A percentile compares a stretch with the other conserved stretches of the same genome.
Evolutionary conservation across 306 rosid genomes (phyloP).

Genomic region (Dalbergia oliveri): DNA sequence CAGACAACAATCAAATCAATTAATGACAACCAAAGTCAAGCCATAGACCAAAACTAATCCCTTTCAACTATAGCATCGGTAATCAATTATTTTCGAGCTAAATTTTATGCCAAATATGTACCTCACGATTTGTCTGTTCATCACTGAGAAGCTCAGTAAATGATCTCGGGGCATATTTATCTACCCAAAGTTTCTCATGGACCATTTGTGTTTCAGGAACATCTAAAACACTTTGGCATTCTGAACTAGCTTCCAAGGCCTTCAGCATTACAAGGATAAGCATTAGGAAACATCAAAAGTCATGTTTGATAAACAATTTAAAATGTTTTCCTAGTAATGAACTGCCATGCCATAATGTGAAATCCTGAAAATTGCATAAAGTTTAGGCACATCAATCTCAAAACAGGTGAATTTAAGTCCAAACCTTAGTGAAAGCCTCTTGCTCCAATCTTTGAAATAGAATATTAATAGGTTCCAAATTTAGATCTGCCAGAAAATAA

Average conservation of each 20-base stretch:
- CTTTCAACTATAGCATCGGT: conserved; percentile 21
- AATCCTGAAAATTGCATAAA: conserved; percentile 27
- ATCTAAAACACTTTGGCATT: conserved; percentile 57
- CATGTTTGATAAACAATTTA: conserved; percentile 22
- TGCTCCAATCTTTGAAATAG: conserved; percentile 79
- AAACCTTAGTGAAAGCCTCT: conserved; percentile 87
- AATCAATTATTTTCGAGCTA: conserved; percentile 9
- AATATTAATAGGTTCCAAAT: conserved; percentile 65
- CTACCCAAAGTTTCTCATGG: conserved; percentile 93
- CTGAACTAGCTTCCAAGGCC: conserved; percentile 76
- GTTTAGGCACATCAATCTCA: conserved; percentile 18
- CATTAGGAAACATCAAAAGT: conserved; percentile 16
- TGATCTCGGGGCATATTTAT: conserved; percentile 87
- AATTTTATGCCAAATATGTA: conserved; percentile 43
- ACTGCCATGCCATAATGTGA: conserved; percentile 17
- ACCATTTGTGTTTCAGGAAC: conserved; percentile 61
- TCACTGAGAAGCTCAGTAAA: conserved; percentile 96
- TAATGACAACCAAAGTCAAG: conserved; percentile 33
- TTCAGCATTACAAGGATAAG: conserved; percentile 49
- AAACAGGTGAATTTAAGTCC: conserved; percentile 33
- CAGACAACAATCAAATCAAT: conserved; percentile 36
- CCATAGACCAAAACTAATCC: conserved; percentile 27
- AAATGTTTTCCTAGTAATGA: conserved; percentile 19
- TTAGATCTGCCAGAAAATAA: conserved; percentile 66
- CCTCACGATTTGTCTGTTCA: conserved; percentile 98